phyloP scores from a whole-genome alignment of 257 asterid species.

The Linderniella brevidens region DNA sequence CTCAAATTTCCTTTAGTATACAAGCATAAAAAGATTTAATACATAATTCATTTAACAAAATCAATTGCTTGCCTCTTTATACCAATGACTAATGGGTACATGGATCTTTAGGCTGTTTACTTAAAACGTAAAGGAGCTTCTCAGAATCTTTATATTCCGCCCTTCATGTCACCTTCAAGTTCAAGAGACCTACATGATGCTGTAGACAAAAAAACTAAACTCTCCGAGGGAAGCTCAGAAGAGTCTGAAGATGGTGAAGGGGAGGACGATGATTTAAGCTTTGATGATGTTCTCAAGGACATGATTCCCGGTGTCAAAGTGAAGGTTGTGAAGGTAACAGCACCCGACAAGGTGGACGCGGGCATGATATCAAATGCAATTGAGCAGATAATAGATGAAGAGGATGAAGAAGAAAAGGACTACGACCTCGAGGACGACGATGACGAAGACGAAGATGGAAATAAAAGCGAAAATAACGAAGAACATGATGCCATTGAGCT shows the following conservation, averaged over 20 bases:
- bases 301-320: slow-evolving; percentile 92
- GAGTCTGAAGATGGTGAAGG: slow-evolving; percentile 57
- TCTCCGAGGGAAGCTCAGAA: slow-evolving; percentile 42
- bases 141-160: slow-evolving; percentile 28
- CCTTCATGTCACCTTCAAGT: slow-evolving; percentile 33
- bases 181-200: slow-evolving; percentile 31
- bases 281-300: slow-evolving; percentile 59
- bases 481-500: slow-evolving; percentile 29
- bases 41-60: too few relatives aligned
- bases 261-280: slow-evolving; percentile 54
- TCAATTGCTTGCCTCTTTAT: too few relatives aligned
- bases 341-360: slow-evolving; percentile 59
- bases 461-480: slow-evolving; percentile 29
- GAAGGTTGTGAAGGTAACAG: slow-evolving; percentile 69
- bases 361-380: slow-evolving; percentile 77
- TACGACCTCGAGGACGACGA: slow-evolving; percentile 27
- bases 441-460: slow-evolving; percentile 36
- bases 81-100: slow-evolving; percentile 6
- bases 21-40: too few relatives aligned
- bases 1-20: too few relatives aligned
- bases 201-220: slow-evolving; percentile 36
- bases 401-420: slow-evolving; percentile 54
- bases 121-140: slow-evolving; percentile 50
- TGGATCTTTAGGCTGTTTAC: slow-evolving; percentile 62
- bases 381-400: slow-evolving; percentile 77